Base-by-base conservation (phyloP, 805 yeast genomes). In the Candida xiaguanensis region DNA sequence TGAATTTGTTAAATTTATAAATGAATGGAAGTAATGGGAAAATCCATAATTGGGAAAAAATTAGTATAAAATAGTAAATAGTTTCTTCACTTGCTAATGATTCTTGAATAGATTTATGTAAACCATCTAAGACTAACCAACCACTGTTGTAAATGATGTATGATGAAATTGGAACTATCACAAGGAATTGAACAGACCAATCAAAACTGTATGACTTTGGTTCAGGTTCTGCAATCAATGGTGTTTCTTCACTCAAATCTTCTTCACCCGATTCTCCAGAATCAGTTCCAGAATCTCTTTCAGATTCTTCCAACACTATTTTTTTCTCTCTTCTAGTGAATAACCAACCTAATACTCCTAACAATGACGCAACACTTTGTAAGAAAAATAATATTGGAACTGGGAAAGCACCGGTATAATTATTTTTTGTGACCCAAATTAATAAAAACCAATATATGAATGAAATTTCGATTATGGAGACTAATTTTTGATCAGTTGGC, bases 101-200 rank as follows among this genome's bases (percentile, higher is more conserved):
- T 53, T 88, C 95, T 51, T 82, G 88, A 15, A 78, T 72, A 0
- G 90, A 77, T 59, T 86, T 88, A 50, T 74, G 75, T 15, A 83
- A 45, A 0, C 86, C 93, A 42, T 79, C 80, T 24, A 86, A 53
- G 2, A 80, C 51, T 42, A 85, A 58, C 42, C 70, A 74, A 5
- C 83, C 81, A 26, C 72, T 59, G 40, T 75, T 72, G 49, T 77
- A 72, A n/a, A 80, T 52, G 25, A 82, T 52, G 24, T 74, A 70
- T 2, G 80, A 63, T 1, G 83, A 63, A 11, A 82, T 38, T 2
- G 96, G 96, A 11, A 83, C 86, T 13, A 82, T 55, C 1, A 80
- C 45, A 23, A 85, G 47, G 51, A 77, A 87, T 56, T 89, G 95
- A 13, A 86, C 47, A 12, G 82, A 70, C 96, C 96, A 89, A 51